These are phyloP conservation scores for Boletellus deceptivus DNA, from an alignment of 1,284 basidiomycete genomes.

Conservation along the genomic window DNA sequence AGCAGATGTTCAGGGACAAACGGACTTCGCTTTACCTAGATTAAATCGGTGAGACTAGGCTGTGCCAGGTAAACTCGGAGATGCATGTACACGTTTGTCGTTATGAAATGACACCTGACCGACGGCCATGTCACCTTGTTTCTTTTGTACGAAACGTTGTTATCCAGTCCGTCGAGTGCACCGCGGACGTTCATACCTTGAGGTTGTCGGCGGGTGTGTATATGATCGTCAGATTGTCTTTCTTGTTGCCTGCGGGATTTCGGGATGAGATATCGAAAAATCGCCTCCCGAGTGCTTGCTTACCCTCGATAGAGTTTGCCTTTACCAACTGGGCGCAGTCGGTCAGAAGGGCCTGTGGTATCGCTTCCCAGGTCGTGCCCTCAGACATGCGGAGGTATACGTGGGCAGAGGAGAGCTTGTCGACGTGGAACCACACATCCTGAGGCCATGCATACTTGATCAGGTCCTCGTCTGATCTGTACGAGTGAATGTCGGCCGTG, in stretches of 20 bases:
- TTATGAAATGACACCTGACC: slow-evolving; percentile 94
- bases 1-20: neutral
- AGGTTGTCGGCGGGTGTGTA: slow-evolving; percentile 91
- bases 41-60: neutral
- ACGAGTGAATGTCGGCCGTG: slow-evolving; percentile 13
- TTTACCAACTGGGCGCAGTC: slow-evolving; percentile 97
- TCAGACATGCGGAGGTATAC: slow-evolving; percentile 89
- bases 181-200: slow-evolving; percentile 53
- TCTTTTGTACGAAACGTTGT: slow-evolving; percentile 45
- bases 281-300: slow-evolving; percentile 10
- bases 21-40: slow-evolving; percentile 75
- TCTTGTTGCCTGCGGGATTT: slow-evolving; percentile 81
- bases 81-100: slow-evolving; percentile 68
- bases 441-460: slow-evolving; percentile 89
- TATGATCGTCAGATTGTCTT: slow-evolving; percentile 90
- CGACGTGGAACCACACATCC: slow-evolving; percentile 81
- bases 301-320: slow-evolving; percentile 96
- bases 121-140: slow-evolving; percentile 95
- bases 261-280: neutral
- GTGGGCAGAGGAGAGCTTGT: slow-evolving; percentile 92
- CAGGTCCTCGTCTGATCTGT: slow-evolving; percentile 80
- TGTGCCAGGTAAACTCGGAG: neutral
- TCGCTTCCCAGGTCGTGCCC: slow-evolving; percentile 81
- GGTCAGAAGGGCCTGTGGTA: slow-evolving; percentile 75
- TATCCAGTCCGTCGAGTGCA: slow-evolving; percentile 2